Evolutionary conservation across 768 basidiomycete genomes (phyloP), one percentile per base, ranked within the genome.

Genomic region (Auriculariales sp.): DNA sequence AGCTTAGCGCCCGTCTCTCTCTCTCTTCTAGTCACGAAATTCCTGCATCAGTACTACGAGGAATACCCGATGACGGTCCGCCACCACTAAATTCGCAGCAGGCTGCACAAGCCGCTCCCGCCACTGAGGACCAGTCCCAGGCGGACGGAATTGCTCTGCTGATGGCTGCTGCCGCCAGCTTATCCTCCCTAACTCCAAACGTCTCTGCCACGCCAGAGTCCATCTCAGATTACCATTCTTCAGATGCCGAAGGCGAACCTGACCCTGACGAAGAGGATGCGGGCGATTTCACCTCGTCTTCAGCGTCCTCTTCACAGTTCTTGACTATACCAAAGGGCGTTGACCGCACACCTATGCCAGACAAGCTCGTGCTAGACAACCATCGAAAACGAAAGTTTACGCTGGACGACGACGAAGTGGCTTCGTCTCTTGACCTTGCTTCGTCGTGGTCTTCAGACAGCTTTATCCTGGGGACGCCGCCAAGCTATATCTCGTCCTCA

Each of bases 171-270:
- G 34, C 35, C 15, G 28, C 34, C 11, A 30, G 28, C 22, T 42
- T 44, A 27, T 42, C 35, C 30, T 42, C 35, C 10, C 9, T n/a
- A n/a, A n/a, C n/a, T n/a, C n/a, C n/a, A n/a, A n/a, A 22, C 10
- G 15, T 17, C 6, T 42, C 36, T 14, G 56, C 46, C 15, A 52
- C 57, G 11, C 58, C 57, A 1, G 57, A 54, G 2, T 27, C 54
- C 10, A 49, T 46, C 27, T 55, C 56, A 3, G 55, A 56, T 4
- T 39, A 53, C 4, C 54, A 57, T 22, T 53, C 61, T 27, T 48
- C 51, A 3, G 45, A 3, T 17, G 35, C 28, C 17, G 49, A 42
- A 22, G 52, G 7, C 6, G 52, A 46, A 12, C 22, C 19, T 7
- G 39, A 44, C 22, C 22, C 39, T 9, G 39, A 44, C 19, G 39